phyloP scores from a whole-genome alignment of 2,329 filamentous ascomycete genomes.

The Pestalotiopsis sp. region DNA sequence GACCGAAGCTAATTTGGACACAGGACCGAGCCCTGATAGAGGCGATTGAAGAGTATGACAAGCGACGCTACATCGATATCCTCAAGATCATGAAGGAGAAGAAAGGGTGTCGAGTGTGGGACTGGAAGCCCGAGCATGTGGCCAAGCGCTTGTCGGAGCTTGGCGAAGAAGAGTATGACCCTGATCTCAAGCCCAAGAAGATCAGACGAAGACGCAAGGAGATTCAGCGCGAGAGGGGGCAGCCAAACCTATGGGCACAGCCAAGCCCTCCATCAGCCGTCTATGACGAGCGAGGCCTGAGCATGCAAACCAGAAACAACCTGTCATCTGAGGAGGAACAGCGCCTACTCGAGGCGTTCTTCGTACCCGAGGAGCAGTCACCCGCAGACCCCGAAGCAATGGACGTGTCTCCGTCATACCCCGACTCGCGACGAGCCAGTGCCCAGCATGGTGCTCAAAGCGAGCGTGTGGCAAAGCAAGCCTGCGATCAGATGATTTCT shows the following conservation, averaged over 20 bases:
- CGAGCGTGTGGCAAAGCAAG: constrained; percentile 39
- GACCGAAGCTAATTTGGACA: constrained; percentile 17
- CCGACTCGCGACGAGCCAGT: constrained; percentile 16
- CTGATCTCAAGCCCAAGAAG: constrained; percentile 42
- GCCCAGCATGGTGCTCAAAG: constrained; percentile 30
- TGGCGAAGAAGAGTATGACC: constrained; percentile 46
- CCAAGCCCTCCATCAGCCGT: background rate
- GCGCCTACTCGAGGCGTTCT: constrained; percentile 31
- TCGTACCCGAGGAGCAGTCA: constrained; percentile 20
- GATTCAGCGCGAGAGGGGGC: constrained; percentile 9
- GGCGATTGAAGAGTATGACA: constrained; percentile 38
- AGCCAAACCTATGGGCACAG: background rate
- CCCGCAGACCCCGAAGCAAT: constrained; percentile 17
- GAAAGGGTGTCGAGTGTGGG: constrained; percentile 52
- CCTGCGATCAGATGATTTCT: constrained; percentile 34
- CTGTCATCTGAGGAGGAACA: constrained; percentile 36
- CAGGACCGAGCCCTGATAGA: constrained; percentile 45
- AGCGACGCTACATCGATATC: constrained; percentile 44
- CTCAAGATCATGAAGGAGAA: constrained; percentile 49
- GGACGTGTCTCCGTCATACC: constrained; percentile 20
- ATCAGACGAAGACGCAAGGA: constrained; percentile 16
- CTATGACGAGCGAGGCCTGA: constrained; percentile 18
- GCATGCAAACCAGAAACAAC: constrained; percentile 20
- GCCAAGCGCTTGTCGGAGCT: constrained; percentile 51
- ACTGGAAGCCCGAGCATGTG: constrained; percentile 53